Base-by-base conservation (phyloP, 2,329 filamentous ascomycete genomes). In the Helotiales sp. region DNA sequence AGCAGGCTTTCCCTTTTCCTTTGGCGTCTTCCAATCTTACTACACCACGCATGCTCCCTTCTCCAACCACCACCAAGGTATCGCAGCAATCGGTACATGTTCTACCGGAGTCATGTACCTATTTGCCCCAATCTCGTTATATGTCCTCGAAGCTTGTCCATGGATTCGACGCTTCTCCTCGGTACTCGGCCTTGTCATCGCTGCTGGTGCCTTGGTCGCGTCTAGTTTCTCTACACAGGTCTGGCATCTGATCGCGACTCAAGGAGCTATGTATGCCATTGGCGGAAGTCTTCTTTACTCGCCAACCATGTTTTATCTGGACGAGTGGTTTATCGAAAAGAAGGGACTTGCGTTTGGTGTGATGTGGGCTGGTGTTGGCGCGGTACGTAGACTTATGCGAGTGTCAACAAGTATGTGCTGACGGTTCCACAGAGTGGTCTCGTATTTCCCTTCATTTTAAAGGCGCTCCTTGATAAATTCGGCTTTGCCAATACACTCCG, bases 261-360 rank as follows among this genome's bases (percentile, higher is more conserved):
- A 85, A 72, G 84, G 84, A 1, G 73, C 84, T 0, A 66, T 83
- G 17, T 85, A 80, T 67, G 82, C 77, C 0, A 72, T 83, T 22
- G 81, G 81, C 2, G 80, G 80, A 4, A 76, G 76, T 7, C 64
- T 83, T 20, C 72, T 78, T 6, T 83, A 82, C 63, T 75, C 73
- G 3, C 81, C 82, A 0, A 77, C 77, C 0, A 77, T 81, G 34
- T 72, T 79, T 5, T 83, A 80, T 61, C 72, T 83, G 50, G 79
- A 85, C 24, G 82, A 84, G 72, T 85, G 83, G 82, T 86, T 85
- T 63, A 76, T 82, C 4, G 71, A 75, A 26, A 78, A 78, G 45
- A 83, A 83, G 30, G 83, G 82, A 0, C 72, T 85, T 30, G 82
- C 83, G 0, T 82, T 82, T 47, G 85, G 85, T 0, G 79, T 86